Percentiles rank a stretch among this genome's conserved stretches.
phyloP scores from a whole-genome alignment of 345 rosid genomes.

The Brassica napus region DNA sequence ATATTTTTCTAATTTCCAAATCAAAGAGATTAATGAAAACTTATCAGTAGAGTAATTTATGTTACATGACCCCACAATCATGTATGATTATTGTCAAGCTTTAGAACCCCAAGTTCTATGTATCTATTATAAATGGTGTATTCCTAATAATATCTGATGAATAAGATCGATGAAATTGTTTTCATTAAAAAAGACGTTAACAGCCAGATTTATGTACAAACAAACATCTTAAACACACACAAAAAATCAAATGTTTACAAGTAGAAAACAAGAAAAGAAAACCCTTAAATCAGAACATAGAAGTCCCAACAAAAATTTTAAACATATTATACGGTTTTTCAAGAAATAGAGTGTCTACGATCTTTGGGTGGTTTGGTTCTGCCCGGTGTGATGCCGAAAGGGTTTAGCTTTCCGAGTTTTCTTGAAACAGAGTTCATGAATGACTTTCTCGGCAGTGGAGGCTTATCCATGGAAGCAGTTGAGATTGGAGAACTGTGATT shows the following conservation, averaged over 20 bases:
- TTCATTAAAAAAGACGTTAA: background rate
- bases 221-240: background rate
- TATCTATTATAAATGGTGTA: slow-evolving; percentile 24
- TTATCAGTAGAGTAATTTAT: background rate
- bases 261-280: slow-evolving; percentile 2
- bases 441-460: slow-evolving; percentile 77
- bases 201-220: slow-evolving; percentile 22
- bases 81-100: slow-evolving; percentile 30
- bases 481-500: slow-evolving; percentile 35
- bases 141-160: slow-evolving; percentile 4
- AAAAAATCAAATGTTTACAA: background rate
- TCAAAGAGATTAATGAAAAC: background rate
- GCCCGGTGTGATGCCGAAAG: slow-evolving; percentile 61
- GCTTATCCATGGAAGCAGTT: slow-evolving; percentile 59
- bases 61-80: slow-evolving; percentile 34
- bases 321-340: slow-evolving; percentile 27
- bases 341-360: slow-evolving; percentile 87
- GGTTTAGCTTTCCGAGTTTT: slow-evolving; percentile 77
- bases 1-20: background rate
- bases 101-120: slow-evolving; percentile 27
- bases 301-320: slow-evolving; percentile 28
- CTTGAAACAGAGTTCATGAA: slow-evolving; percentile 76
- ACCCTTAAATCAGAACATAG: slow-evolving; percentile 14
- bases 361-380: slow-evolving; percentile 68
- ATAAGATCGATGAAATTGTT: background rate